Evolutionary conservation across 2,329 filamentous ascomycete species (phyloP).

Genomic region (Macrophomina tecta): DNA sequence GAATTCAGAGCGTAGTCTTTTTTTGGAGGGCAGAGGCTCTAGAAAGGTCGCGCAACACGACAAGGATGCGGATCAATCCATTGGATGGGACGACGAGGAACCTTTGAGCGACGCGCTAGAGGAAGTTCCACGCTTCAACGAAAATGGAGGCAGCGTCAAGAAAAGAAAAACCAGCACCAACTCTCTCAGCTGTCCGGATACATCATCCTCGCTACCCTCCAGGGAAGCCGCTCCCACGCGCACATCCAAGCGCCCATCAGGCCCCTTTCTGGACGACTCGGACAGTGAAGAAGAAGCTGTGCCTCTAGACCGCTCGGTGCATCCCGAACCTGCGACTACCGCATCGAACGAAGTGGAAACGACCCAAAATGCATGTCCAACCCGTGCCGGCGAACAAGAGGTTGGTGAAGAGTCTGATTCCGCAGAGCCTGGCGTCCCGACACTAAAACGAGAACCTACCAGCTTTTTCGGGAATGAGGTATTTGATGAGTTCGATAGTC

Average conservation of each 20-base stretch:
- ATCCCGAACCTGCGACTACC: background rate
- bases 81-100: slow-evolving; percentile 41
- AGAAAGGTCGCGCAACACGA: slow-evolving; percentile 31
- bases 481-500: slow-evolving; percentile 56
- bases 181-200: slow-evolving; percentile 45
- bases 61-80: slow-evolving; percentile 35
- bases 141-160: slow-evolving; percentile 50
- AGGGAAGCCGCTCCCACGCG: background rate
- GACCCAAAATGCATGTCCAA: background rate
- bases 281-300: slow-evolving; percentile 59
- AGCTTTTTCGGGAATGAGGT: slow-evolving; percentile 49
- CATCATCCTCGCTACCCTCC: slow-evolving; percentile 39
- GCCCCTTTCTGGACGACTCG: slow-evolving; percentile 75
- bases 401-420: slow-evolving; percentile 13
- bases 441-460: slow-evolving; percentile 56
- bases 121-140: slow-evolving; percentile 49
- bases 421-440: slow-evolving; percentile 29
- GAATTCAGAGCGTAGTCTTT: slow-evolving; percentile 40
- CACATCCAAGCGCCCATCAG: slow-evolving; percentile 48
- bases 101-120: slow-evolving; percentile 31
- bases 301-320: background rate
- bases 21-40: slow-evolving; percentile 41
- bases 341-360: background rate
- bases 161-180: slow-evolving; percentile 47
- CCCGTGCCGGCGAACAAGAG: slow-evolving; percentile 15